phyloP scores from a whole-genome alignment of 1,284 basidiomycete genomes.

The Ceratobasidium sp. region DNA sequence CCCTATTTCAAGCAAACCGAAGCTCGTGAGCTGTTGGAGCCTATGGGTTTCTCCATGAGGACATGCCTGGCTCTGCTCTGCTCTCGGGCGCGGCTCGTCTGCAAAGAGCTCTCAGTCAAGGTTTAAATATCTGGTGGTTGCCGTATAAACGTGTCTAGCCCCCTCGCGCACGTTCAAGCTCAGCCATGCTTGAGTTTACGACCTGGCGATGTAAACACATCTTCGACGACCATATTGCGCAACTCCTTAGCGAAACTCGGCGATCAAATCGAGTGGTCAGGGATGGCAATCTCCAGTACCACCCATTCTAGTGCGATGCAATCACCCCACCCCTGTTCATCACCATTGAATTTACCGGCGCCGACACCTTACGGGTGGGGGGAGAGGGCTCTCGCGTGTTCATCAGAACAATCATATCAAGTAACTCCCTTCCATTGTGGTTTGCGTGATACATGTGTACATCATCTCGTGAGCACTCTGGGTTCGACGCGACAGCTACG shows the following conservation, averaged over 20 bases:
- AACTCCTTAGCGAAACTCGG: constrained; percentile 15
- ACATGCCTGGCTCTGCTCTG: neutral
- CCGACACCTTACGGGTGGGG: neutral
- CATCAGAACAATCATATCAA: constrained; percentile 25
- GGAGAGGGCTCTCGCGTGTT: constrained; percentile 26
- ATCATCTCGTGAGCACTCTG: constrained; percentile 3
- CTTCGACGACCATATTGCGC: too few relatives aligned
- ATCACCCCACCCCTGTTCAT: constrained; percentile 32
- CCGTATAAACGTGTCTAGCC: neutral
- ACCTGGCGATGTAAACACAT: neutral
- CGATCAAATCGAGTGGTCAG: constrained; percentile 32
- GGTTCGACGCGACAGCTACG: too few relatives aligned
- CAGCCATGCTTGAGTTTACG: constrained; percentile 37
- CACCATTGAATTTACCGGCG: constrained; percentile 15
- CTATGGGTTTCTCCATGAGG: constrained; percentile 9
- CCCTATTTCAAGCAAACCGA: neutral
- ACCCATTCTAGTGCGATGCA: neutral
- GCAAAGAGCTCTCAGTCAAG: constrained; percentile 9
- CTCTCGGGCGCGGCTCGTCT: neutral
- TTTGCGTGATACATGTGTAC: constrained; percentile 4
- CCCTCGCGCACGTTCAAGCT: constrained; percentile 15
- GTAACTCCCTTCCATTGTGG: neutral
- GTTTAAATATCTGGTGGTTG: neutral
- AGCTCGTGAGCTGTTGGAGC: constrained; percentile 2
- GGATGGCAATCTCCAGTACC: constrained; percentile 44